Conservation (phyloP, 495 filamentous ascomycete genomes). For the Penicillium mononematosum region DNA sequence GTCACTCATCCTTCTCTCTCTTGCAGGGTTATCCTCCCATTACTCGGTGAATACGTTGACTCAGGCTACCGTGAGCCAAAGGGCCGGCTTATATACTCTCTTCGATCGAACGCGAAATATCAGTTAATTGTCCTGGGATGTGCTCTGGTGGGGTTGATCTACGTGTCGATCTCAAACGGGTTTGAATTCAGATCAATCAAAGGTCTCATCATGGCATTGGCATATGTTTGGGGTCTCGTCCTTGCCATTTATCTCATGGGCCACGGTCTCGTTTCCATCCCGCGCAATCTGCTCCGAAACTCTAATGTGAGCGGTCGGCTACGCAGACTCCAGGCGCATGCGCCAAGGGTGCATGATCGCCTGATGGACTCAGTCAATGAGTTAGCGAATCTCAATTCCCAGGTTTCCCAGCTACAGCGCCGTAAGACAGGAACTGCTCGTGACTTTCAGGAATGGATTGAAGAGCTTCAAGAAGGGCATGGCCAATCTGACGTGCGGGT, state of each 20-base stretch:
- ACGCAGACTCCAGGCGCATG: constrained; percentile 70
- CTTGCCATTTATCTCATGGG: constrained; percentile 97
- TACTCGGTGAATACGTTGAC: constrained; percentile 90
- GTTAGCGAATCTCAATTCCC: constrained; percentile 75
- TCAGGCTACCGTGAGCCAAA: constrained; percentile 87
- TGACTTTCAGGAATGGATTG: constrained; percentile 91
- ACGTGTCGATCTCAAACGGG: constrained; percentile 77
- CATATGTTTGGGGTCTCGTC: constrained; percentile 88
- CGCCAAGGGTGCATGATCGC: constrained; percentile 80
- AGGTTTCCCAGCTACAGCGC: constrained; percentile 72
- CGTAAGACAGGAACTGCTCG: constrained; percentile 80
- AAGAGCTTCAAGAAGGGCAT: constrained; percentile 76
- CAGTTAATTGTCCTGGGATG: constrained; percentile 74
- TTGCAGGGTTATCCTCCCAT: constrained; percentile 80
- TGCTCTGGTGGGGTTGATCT: constrained; percentile 70
- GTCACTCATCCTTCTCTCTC: constrained; percentile 11
- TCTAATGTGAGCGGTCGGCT: constrained; percentile 70
- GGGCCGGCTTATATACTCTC: constrained; percentile 74
- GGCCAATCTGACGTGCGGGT: constrained; percentile 64
- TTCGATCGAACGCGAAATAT: constrained; percentile 83
- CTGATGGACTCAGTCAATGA: constrained; percentile 80
- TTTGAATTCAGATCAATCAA: constrained; percentile 66
- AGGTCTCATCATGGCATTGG: constrained; percentile 83
- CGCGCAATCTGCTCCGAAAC: constrained; percentile 72
- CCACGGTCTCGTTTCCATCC: constrained; percentile 89